A percentile compares a stretch with the other conserved stretches of the same genome.
phyloP scores from a whole-genome alignment of 2,329 filamentous ascomycete genomes.

The Fusarium sp. region DNA sequence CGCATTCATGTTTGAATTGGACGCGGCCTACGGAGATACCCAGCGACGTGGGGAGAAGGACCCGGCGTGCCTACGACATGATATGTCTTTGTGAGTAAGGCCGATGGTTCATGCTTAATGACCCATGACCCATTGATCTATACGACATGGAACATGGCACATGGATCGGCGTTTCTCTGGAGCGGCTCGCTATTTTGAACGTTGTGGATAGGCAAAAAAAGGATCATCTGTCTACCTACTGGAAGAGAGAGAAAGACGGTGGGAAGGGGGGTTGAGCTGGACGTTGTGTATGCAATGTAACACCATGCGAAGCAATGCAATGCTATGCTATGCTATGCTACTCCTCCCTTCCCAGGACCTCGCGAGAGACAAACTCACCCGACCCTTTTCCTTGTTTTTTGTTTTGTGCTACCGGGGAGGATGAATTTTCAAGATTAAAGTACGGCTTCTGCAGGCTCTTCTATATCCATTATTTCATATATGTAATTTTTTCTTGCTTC shows the following conservation, averaged over 20 bases:
- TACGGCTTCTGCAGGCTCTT: slow-evolving; percentile 46
- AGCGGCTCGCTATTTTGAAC: slow-evolving; percentile 44
- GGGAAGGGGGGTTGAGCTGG: slow-evolving; percentile 32
- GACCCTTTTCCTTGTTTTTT: slow-evolving; percentile 39
- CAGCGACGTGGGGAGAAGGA: slow-evolving; percentile 36
- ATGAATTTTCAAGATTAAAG: slow-evolving; percentile 47
- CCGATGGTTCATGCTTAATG: slow-evolving; percentile 44
- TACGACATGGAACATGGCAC: slow-evolving; percentile 42
- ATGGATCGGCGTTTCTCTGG: slow-evolving; percentile 45
- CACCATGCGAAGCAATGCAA: too few species aligned
- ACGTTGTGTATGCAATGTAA: slow-evolving; percentile 32
- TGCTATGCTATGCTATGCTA: slow-evolving; percentile 9
- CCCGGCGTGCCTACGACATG: slow-evolving; percentile 32
- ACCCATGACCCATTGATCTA: slow-evolving; percentile 44
- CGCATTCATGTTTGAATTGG: slow-evolving; percentile 45
- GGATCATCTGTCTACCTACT: slow-evolving; percentile 38
- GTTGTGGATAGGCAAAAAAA: slow-evolving; percentile 46
- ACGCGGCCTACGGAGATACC: slow-evolving; percentile 42
- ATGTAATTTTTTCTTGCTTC: slow-evolving; percentile 46
- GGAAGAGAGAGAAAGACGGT: slow-evolving; percentile 44
- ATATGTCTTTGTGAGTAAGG: slow-evolving; percentile 38
- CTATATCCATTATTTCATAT: slow-evolving; percentile 50
- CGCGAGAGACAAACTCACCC: slow-evolving; percentile 43
- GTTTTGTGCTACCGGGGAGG: slow-evolving; percentile 45
- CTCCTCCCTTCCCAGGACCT: slow-evolving; percentile 38